phyloP scores from a whole-genome alignment of 2,329 filamentous ascomycete species.

The Clonostachys rosea region DNA sequence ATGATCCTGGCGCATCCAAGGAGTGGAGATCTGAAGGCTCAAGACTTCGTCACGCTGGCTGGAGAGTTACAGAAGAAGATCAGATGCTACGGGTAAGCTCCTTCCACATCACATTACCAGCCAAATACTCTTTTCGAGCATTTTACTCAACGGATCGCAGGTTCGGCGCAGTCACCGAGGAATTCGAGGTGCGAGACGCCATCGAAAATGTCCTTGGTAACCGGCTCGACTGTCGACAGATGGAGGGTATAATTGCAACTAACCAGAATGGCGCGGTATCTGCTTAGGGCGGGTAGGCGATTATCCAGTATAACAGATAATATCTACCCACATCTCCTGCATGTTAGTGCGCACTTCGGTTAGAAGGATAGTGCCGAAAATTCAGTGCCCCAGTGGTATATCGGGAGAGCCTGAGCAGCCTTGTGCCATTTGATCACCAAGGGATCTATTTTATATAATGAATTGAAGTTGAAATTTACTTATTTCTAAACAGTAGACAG shows the following conservation, averaged over 20 bases:
- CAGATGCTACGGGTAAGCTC: conserved; percentile 84
- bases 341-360: too few relatives aligned
- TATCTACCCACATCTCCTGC: conserved; percentile 10
- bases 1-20: conserved; percentile 71
- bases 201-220: conserved; percentile 55
- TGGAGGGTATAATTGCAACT: too few relatives aligned
- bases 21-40: conserved; percentile 57
- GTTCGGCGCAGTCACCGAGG: conserved; percentile 60
- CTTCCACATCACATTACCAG: too few relatives aligned
- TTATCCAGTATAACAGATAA: too few relatives aligned
- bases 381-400: too few relatives aligned
- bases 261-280: too few relatives aligned
- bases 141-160: conserved; percentile 20
- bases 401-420: too few relatives aligned
- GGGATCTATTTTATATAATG: not conserved
- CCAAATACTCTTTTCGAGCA: not conserved
- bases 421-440: too few relatives aligned
- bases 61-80: conserved; percentile 75
- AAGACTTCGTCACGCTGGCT: conserved; percentile 69
- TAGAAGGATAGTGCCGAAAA: too few relatives aligned
- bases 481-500: not conserved
- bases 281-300: too few relatives aligned
- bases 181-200: conserved; percentile 72
- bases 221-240: not conserved
- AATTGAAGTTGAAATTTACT: not conserved